Conservation (phyloP, 139 green algal genomes). For the Closterium sp. region DNA sequence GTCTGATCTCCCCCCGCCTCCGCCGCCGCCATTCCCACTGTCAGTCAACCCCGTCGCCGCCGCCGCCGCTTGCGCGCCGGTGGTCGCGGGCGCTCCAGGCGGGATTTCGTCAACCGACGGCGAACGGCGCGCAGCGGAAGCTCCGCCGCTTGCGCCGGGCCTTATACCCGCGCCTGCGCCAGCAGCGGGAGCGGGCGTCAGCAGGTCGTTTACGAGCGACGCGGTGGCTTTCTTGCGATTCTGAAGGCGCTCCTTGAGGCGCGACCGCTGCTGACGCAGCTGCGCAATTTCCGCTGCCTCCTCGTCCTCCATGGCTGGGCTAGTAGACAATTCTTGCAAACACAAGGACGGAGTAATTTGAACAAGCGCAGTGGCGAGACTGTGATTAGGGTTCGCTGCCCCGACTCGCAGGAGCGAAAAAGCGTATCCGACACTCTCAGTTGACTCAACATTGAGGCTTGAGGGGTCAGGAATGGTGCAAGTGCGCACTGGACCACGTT, state of each 20-base stretch:
- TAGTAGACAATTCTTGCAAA: no score
- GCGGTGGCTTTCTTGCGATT: neutral
- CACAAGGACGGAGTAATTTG: no score
- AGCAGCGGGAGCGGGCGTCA: neutral
- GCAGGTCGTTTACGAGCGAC: neutral
- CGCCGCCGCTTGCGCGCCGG: no score
- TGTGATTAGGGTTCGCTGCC: no score
- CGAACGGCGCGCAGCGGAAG: conserved; percentile 1
- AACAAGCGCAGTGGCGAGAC: no score
- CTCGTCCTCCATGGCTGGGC: neutral
- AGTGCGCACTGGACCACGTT: no score
- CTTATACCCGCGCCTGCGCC: no score
- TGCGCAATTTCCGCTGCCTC: conserved; percentile 18
- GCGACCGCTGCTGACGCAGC: conserved; percentile 8
- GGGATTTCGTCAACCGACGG: neutral
- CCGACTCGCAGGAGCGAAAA: no score
- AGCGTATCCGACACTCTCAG: no score
- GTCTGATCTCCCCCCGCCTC: neutral
- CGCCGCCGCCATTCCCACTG: neutral
- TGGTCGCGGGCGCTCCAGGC: neutral
- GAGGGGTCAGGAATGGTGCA: no score
- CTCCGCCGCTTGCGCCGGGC: neutral
- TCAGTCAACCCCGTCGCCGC: neutral
- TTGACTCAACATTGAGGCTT: no score
- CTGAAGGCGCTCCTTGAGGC: conserved; percentile 7